These are phyloP conservation scores for Bromus sterilis DNA, from an alignment of 176 grass and related monocot genomes.

Conservation along the genomic window DNA sequence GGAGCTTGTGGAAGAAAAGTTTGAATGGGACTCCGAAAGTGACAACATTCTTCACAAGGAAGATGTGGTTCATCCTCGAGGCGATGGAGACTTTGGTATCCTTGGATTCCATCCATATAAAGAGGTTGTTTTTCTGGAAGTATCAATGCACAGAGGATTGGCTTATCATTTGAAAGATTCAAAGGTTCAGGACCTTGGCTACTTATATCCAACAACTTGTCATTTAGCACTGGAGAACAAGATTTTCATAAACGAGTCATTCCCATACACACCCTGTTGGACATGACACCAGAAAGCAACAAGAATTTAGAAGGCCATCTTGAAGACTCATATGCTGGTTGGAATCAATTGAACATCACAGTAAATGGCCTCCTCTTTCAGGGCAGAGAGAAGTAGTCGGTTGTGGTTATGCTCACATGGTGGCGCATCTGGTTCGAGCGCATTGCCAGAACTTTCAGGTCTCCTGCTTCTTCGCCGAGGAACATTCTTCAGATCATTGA, in stretches of 20 bases:
- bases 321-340: neutral
- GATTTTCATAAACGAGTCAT: neutral
- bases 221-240: neutral
- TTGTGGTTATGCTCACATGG: no score
- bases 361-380: neutral
- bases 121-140: neutral
- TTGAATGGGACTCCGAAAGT: neutral
- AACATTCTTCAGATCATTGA: no score
- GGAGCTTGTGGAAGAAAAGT: neutral
- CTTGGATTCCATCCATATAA: neutral
- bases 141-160: neutral
- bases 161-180: neutral
- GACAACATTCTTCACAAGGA: neutral
- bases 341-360: neutral
- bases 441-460: no score
- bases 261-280: slow-evolving; percentile 3
- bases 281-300: neutral
- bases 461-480: no score
- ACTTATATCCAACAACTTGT: neutral
- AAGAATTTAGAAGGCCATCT: neutral
- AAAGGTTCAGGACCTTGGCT: neutral
- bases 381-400: no score
- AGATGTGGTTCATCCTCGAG: neutral
- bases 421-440: no score
- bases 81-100: neutral